Evolutionary conservation across 2,329 filamentous ascomycete species (phyloP).

Genomic region (Penicillium polonicum): DNA sequence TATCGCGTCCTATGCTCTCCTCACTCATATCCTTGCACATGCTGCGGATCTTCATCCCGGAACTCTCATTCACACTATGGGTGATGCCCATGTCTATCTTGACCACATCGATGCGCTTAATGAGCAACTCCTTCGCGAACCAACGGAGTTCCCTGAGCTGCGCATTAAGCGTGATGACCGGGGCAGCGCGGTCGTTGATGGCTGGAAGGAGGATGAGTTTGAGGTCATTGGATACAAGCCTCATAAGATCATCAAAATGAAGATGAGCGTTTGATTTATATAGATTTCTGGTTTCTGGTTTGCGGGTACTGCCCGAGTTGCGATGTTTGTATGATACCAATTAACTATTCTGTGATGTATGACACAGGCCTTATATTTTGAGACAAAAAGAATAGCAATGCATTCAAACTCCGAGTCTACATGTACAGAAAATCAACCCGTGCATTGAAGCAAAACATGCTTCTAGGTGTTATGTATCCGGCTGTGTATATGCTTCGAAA

Average conservation of each 20-base stretch:
- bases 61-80: constrained; percentile 91
- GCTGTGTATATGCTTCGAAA: constrained; percentile 12
- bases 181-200: constrained; percentile 85
- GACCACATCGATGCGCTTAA: constrained; percentile 89
- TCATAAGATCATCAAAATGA: constrained; percentile 92
- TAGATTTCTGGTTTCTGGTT: not conserved
- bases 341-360: constrained; percentile 11
- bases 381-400: constrained; percentile 1
- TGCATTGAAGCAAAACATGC: constrained; percentile 4
- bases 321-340: constrained; percentile 25
- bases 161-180: constrained; percentile 67
- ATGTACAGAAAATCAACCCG: not conserved
- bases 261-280: constrained; percentile 78
- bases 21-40: constrained; percentile 93
- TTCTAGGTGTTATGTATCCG: constrained; percentile 5
- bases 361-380: not conserved
- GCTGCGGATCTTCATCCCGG: constrained; percentile 82
- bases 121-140: constrained; percentile 76
- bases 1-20: constrained; percentile 87
- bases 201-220: constrained; percentile 87
- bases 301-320: constrained; percentile 8
- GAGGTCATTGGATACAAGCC: constrained; percentile 84
- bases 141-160: constrained; percentile 75
- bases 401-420: not conserved
- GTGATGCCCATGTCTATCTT: constrained; percentile 93